Evolutionary conservation across 805 yeast species (phyloP).

Genomic region (Yarrowia sp.): DNA sequence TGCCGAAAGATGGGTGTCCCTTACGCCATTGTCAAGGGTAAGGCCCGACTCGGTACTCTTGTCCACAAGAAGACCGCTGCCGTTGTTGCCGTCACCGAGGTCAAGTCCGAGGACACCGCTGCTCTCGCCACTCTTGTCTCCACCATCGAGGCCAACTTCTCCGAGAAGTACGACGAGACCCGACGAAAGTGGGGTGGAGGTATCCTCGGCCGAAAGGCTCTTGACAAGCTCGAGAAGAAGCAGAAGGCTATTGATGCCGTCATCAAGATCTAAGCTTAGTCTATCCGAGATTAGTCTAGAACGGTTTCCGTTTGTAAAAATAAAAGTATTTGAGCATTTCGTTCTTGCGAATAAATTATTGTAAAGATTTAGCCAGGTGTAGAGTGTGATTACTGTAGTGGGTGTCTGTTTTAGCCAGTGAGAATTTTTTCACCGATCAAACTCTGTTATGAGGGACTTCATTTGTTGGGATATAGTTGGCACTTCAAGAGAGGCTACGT

Average conservation of each 20-base stretch:
- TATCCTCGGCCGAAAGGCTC: slow-evolving; percentile 91
- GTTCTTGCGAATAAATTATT: slow-evolving; percentile 16
- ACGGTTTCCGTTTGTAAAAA: slow-evolving; percentile 11
- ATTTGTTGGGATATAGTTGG: too few relatives aligned
- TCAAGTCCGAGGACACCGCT: slow-evolving; percentile 89
- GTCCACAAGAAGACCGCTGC: slow-evolving; percentile 98
- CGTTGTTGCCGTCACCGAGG: slow-evolving; percentile 96
- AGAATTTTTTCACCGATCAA: too few relatives aligned
- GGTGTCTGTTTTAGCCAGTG: too few relatives aligned
- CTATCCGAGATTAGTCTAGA: not conserved
- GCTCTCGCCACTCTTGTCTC: slow-evolving; percentile 90
- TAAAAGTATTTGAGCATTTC: slow-evolving; percentile 25
- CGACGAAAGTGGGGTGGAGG: slow-evolving; percentile 99
- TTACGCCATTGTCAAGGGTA: slow-evolving; percentile 96
- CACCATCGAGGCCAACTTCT: slow-evolving; percentile 89
- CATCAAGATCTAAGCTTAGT: slow-evolving; percentile 37
- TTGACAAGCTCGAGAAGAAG: slow-evolving; percentile 76
- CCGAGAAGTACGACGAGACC: slow-evolving; percentile 89
- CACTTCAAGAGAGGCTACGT: too few relatives aligned
- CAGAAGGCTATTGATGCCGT: slow-evolving; percentile 53
- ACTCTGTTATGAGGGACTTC: too few relatives aligned
- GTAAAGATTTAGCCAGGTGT: not conserved
- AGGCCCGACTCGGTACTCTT: slow-evolving; percentile 96
- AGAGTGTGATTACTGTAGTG: too few relatives aligned
- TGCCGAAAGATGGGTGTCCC: slow-evolving; percentile 99